Conservation (phyloP, 768 basidiomycete species). For the Kwoniella bestiolae region DNA sequence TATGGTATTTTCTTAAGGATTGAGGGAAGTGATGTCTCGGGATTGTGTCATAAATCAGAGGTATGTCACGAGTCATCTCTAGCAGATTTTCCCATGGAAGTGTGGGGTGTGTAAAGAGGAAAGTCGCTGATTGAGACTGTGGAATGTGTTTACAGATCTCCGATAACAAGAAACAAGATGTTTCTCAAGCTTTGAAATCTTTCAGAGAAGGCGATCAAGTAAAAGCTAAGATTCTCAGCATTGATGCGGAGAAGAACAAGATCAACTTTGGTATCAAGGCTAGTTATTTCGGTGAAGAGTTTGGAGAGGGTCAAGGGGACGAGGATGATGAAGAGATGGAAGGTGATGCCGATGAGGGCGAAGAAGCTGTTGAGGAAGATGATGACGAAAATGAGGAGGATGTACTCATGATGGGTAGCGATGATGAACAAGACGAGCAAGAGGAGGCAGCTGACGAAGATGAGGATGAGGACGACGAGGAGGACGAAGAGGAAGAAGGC, state of each 20-base stretch:
- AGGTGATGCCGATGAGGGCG: conserved; percentile 44
- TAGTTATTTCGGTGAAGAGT: conserved; percentile 74
- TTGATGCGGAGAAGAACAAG: conserved; percentile 78
- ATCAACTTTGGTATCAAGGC: conserved; percentile 83
- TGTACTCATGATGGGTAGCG: conserved; percentile 33
- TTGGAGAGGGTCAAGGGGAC: conserved; percentile 58
- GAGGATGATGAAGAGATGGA: conserved; percentile 47
- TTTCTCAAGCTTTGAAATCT: conserved; percentile 72
- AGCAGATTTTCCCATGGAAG: conserved; percentile 27
- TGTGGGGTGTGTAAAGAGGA: background rate
- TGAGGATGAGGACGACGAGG: conserved; percentile 36
- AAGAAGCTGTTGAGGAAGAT: conserved; percentile 49
- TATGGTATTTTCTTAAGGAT: conserved; percentile 94
- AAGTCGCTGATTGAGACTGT: background rate
- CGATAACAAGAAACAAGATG: conserved; percentile 82
- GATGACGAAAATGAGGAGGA: conserved; percentile 30
- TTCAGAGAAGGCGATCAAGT: conserved; percentile 88
- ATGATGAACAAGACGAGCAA: conserved; percentile 28
- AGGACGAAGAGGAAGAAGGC: conserved; percentile 59
- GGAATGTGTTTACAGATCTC: conserved; percentile 67
- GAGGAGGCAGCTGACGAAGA: conserved; percentile 59
- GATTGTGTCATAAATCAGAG: conserved; percentile 93
- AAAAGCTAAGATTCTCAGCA: conserved; percentile 72
- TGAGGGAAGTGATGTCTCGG: conserved; percentile 78
- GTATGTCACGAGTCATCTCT: no score